A percentile compares a stretch with the other conserved stretches of the same genome.
Conservation (phyloP, 306 rosid genomes). For the Cucumis sativus region Cucumber_9930_V3 NC_026659.2:24566501-24567000, state of each 20-base stretch:
- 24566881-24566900: slow-evolving; percentile 64
- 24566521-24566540: no score
- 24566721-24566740: background rate
- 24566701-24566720: no score
- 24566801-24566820: slow-evolving; percentile 28
- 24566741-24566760: background rate
- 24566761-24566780: slow-evolving; percentile 42
- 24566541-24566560: no score
- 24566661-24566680: no score
- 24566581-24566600: no score
- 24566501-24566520: background rate
- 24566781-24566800: slow-evolving; percentile 67
- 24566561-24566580: no score
- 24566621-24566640: no score
- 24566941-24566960: slow-evolving; percentile 65
- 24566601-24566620: no score
- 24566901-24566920: slow-evolving; percentile 71
- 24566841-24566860: slow-evolving; percentile 76
- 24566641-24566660: no score
- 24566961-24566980: slow-evolving; percentile 47
- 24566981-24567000: background rate
- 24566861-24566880: slow-evolving; percentile 73
- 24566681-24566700: no score
- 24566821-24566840: slow-evolving; percentile 51
- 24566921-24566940: slow-evolving; percentile 34